Conservation (phyloP, 139 green algal species). For the Coelastrella sp. region DNA sequence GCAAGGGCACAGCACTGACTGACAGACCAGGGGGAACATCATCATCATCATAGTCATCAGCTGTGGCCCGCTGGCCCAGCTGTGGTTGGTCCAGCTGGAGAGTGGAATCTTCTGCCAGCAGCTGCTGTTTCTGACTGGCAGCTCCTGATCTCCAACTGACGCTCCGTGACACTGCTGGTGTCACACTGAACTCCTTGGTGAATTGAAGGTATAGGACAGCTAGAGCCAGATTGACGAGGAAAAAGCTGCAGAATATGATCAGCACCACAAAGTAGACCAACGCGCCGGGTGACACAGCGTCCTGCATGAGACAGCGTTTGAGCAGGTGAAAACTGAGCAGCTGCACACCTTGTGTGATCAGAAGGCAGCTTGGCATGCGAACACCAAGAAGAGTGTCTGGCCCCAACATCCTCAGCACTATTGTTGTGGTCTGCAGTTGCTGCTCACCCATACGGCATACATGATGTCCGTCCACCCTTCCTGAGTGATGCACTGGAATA, state of each 20-base stretch:
- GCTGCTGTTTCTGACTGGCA: background rate
- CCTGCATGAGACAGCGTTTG: constrained; percentile 32
- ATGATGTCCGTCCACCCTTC: constrained; percentile 68
- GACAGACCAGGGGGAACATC: background rate
- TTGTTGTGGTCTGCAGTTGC: background rate
- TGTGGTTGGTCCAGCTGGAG: background rate
- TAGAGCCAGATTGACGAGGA: constrained; percentile 80
- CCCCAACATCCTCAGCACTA: too few relatives aligned
- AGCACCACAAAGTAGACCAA: constrained; percentile 82
- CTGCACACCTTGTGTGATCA: background rate
- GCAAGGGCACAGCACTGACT: too few relatives aligned
- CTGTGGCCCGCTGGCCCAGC: background rate
- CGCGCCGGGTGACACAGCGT: constrained; percentile 53
- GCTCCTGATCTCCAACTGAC: background rate
- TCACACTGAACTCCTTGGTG: constrained; percentile 44
- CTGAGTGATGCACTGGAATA: constrained; percentile 83
- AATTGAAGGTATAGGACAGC: constrained; percentile 73
- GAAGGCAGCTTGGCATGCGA: too few relatives aligned
- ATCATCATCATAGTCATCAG: constrained; percentile 17
- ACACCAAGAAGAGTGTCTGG: too few relatives aligned
- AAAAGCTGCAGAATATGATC: constrained; percentile 82
- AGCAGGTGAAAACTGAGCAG: background rate
- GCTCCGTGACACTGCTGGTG: constrained; percentile 5
- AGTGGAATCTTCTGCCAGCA: background rate
- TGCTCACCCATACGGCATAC: constrained; percentile 48